These are phyloP conservation scores for Zopfia rhizophila DNA, from an alignment of 2,329 filamentous ascomycete species.

Conservation along the genomic window DNA sequence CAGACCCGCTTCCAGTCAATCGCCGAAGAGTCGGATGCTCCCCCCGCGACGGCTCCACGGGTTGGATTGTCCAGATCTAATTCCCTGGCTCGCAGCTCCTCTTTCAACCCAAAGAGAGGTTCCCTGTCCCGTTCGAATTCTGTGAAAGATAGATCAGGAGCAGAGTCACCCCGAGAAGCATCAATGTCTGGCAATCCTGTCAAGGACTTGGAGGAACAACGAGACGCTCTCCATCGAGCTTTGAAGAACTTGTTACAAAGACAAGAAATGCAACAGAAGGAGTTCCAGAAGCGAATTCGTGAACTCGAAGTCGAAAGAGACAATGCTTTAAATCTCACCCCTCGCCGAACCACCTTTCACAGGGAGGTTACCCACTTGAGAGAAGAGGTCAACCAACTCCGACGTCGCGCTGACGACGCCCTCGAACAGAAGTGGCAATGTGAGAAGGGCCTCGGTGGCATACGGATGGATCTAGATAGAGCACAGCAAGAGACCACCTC, in stretches of 20 bases:
- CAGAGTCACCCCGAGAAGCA: conserved; percentile 67
- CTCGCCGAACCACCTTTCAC: conserved; percentile 82
- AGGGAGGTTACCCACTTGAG: conserved; percentile 82
- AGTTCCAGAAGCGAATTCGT: conserved; percentile 83
- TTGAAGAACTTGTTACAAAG: conserved; percentile 86
- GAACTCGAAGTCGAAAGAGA: conserved; percentile 82
- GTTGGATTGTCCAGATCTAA: conserved; percentile 72
- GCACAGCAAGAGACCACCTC: conserved; percentile 91
- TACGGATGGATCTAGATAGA: conserved; percentile 97
- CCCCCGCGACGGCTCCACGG: conserved; percentile 40
- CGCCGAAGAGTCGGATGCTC: conserved; percentile 65
- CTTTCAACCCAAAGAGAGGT: conserved; percentile 51
- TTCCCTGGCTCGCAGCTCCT: conserved; percentile 69
- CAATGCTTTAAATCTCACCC: conserved; percentile 73
- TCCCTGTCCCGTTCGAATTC: conserved; percentile 65
- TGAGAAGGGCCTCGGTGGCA: conserved; percentile 85
- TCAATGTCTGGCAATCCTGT: conserved; percentile 57
- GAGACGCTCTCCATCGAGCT: conserved; percentile 89
- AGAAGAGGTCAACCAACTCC: conserved; percentile 84
- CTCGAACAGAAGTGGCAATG: conserved; percentile 96
- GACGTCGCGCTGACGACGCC: conserved; percentile 90
- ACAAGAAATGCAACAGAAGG: conserved; percentile 83
- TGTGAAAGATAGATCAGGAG: conserved; percentile 48
- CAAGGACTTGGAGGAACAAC: conserved; percentile 92
- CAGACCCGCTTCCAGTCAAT: conserved; percentile 68